phyloP scores from a whole-genome alignment of 2,329 filamentous ascomycete species.

The Neonectria hederae region DNA sequence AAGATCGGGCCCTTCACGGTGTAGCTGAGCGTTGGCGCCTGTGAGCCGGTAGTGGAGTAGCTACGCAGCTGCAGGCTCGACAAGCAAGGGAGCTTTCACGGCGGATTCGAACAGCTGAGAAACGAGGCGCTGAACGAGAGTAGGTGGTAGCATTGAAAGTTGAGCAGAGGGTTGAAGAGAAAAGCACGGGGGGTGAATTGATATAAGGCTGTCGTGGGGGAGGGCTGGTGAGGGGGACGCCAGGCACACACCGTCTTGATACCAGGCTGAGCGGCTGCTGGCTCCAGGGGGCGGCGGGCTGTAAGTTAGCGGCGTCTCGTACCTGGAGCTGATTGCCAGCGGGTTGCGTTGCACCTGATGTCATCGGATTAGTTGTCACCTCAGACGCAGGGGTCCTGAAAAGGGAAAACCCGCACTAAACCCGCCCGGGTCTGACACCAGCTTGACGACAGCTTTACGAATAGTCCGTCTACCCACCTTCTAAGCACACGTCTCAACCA shows the following conservation, averaged over 20 bases:
- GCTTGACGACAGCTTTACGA: constrained; percentile 9
- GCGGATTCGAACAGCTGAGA: background rate
- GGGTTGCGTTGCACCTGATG: constrained; percentile 16
- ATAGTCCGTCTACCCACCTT: no score
- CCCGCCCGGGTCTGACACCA: background rate
- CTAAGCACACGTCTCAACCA: background rate
- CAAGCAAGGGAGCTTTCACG: background rate
- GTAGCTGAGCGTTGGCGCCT: background rate
- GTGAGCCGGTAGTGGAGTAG: background rate
- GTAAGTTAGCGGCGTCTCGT: background rate
- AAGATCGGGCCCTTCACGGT: background rate
- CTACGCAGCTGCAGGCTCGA: constrained; percentile 1
- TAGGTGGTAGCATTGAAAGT: background rate
- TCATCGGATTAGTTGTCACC: constrained; percentile 18
- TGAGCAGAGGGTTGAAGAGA: constrained; percentile 23
- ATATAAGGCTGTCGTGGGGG: no score
- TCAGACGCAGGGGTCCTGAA: constrained; percentile 14
- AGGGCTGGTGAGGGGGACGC: no score
- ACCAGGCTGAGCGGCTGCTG: background rate
- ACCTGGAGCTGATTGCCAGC: constrained; percentile 7
- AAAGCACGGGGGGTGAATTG: constrained; percentile 15
- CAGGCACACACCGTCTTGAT: background rate
- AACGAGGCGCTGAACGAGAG: background rate
- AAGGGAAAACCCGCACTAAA: constrained; percentile 15
- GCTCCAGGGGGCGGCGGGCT: background rate